Conservation (phyloP, 208 protist genomes). For the Crithidia mellificae region DNA sequence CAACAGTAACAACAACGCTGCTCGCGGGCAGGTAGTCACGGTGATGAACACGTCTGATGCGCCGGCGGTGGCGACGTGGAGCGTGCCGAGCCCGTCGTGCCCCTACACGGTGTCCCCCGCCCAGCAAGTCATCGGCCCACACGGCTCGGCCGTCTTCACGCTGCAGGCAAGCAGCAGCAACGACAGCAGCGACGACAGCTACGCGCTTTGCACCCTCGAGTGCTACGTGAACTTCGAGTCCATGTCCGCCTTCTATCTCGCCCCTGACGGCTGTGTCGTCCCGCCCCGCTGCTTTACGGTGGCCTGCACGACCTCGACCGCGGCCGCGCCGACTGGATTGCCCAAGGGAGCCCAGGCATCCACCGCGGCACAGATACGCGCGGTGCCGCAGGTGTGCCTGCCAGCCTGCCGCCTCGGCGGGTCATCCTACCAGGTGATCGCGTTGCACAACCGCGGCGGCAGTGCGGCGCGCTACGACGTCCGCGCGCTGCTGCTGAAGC, state of each 20-base stretch:
- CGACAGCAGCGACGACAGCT: slow-evolving; percentile 13
- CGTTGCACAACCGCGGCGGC: slow-evolving; percentile 65
- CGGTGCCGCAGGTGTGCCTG: slow-evolving; percentile 40
- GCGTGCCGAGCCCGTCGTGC: slow-evolving; percentile 46
- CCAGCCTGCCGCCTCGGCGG: slow-evolving; percentile 51
- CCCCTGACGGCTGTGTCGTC: slow-evolving; percentile 56
- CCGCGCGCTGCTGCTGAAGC: slow-evolving; percentile 35
- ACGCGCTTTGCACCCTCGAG: slow-evolving; percentile 54
- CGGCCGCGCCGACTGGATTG: neutral
- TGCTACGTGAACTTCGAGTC: slow-evolving; percentile 91
- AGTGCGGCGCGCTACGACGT: slow-evolving; percentile 56
- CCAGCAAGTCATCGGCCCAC: slow-evolving; percentile 58
- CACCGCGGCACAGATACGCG: slow-evolving; percentile 15
- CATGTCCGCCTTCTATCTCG: slow-evolving; percentile 84
- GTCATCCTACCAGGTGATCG: slow-evolving; percentile 57
- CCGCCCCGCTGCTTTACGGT: slow-evolving; percentile 85
- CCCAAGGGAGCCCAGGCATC: slow-evolving; percentile 13
- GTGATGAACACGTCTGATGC: slow-evolving; percentile 71
- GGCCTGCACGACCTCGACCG: slow-evolving; percentile 34
- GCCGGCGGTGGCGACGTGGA: slow-evolving; percentile 69
- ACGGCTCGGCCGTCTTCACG: slow-evolving; percentile 31
- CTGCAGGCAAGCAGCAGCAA: slow-evolving; percentile 22
- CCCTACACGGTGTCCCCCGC: slow-evolving; percentile 61
- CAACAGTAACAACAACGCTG: slow-evolving; percentile 5
- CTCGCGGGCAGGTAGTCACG: slow-evolving; percentile 40